Evolutionary conservation across 768 basidiomycete species (phyloP).

Genomic region (Exidia glandulosa): DNA sequence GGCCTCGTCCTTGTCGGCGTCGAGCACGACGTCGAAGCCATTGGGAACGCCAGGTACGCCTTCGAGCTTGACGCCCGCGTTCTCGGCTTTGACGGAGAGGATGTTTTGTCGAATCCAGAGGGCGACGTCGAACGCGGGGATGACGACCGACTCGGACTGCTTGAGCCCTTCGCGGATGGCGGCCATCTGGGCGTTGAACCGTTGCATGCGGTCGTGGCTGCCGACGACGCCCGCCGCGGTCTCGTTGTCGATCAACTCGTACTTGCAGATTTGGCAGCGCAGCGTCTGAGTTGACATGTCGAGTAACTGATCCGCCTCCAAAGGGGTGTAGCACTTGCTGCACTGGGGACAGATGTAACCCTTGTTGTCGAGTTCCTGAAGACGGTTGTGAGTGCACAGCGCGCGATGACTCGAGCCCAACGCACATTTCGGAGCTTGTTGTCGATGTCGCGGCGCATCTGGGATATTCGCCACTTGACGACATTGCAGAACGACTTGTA

Average conservation of each 20-base stretch:
- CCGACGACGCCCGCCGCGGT: conserved; percentile 75
- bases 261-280: conserved; percentile 74
- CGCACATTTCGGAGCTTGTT: conserved; percentile 77
- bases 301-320: conserved; percentile 79
- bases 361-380: conserved; percentile 88
- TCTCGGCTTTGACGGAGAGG: not conserved
- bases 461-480: conserved; percentile 92
- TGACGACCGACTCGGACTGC: conserved; percentile 75
- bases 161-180: conserved; percentile 80
- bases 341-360: conserved; percentile 95
- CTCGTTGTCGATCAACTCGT: conserved; percentile 82
- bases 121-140: conserved; percentile 76
- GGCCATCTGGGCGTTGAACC: conserved; percentile 85
- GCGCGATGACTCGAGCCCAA: conserved; percentile 4
- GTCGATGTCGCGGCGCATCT: conserved; percentile 86
- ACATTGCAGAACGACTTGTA: conserved; percentile 94
- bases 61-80: conserved; percentile 37
- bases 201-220: conserved; percentile 89
- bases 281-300: conserved; percentile 56
- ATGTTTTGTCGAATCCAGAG: conserved; percentile 71
- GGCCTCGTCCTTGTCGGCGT: conserved; percentile 79
- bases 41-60: too few relatives aligned
- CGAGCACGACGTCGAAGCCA: conserved; percentile 78
- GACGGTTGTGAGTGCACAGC: not conserved
- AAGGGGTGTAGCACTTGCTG: conserved; percentile 67